phyloP scores from a whole-genome alignment of 805 yeast genomes.

The Saccharomyces jurei region DNA sequence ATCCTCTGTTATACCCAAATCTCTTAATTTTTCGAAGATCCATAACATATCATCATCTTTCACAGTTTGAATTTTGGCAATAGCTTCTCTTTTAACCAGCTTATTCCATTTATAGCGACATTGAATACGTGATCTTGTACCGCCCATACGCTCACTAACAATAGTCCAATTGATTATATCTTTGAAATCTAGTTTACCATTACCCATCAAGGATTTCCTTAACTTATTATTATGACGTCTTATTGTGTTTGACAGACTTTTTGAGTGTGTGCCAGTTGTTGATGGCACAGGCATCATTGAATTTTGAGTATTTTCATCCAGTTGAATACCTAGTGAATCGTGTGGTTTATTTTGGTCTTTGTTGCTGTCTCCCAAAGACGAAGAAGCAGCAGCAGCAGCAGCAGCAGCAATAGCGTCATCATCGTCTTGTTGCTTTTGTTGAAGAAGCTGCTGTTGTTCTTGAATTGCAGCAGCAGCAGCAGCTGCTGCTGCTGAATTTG shows the following conservation, averaged over 20 bases:
- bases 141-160: constrained; percentile 78
- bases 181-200: constrained; percentile 11
- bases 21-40: constrained; percentile 41
- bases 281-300: neutral
- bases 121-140: constrained; percentile 76
- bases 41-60: constrained; percentile 39
- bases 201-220: constrained; percentile 1
- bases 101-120: constrained; percentile 91
- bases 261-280: neutral
- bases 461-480: constrained; percentile 6
- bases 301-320: neutral
- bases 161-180: constrained; percentile 73
- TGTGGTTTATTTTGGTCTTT: neutral
- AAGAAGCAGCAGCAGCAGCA: neutral
- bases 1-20: constrained; percentile 36
- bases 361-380: neutral
- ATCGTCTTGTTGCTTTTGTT: neutral
- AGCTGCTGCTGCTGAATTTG: neutral
- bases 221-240: neutral
- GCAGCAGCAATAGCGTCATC: neutral
- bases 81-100: constrained; percentile 46
- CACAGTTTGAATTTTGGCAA: constrained; percentile 35
- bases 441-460: constrained; percentile 2
- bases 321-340: neutral
- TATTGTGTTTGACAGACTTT: neutral